Conservation (phyloP, 2,329 filamentous ascomycete genomes). For the Pseudogymnoascus sp. region DNA sequence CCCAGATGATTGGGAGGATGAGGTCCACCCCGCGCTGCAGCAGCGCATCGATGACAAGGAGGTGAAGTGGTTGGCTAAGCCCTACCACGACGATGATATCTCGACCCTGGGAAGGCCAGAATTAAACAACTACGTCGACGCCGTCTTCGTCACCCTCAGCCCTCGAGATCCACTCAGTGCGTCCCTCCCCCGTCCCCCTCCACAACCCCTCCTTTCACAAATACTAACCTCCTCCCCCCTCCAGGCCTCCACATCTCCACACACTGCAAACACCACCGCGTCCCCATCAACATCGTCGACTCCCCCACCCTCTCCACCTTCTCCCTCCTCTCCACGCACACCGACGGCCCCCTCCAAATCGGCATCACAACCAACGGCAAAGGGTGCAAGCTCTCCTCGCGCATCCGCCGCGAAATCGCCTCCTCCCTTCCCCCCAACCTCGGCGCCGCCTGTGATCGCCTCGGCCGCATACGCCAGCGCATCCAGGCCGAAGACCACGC, state of each 20-base stretch:
- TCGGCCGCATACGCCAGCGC: conserved; percentile 64
- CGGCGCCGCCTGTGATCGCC: conserved; percentile 65
- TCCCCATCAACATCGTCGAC: conserved; percentile 90
- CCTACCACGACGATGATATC: conserved; percentile 65
- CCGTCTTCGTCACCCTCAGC: conserved; percentile 74
- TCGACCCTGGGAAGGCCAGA: conserved; percentile 71
- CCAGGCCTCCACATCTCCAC: conserved; percentile 59
- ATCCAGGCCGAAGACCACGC: conserved; percentile 67
- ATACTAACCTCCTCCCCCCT: conserved; percentile 12
- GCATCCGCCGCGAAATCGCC: conserved; percentile 82
- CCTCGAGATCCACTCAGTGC: conserved; percentile 38
- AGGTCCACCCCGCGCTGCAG: conserved; percentile 49
- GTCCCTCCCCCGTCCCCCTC: conserved; percentile 10
- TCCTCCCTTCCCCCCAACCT: conserved; percentile 67
- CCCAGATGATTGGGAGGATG: conserved; percentile 37
- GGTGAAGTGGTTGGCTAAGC: conserved; percentile 56
- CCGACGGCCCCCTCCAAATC: conserved; percentile 85
- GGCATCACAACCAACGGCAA: conserved; percentile 92
- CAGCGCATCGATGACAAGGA: conserved; percentile 58
- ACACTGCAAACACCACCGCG: conserved; percentile 69
- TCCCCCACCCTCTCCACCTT: conserved; percentile 81
- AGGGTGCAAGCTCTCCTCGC: conserved; percentile 85
- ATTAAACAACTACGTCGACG: conserved; percentile 71
- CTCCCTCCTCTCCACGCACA: conserved; percentile 78
- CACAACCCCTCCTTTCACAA: not conserved